Evolutionary conservation across 2,329 filamentous ascomycete species (phyloP).

Genomic region (Ophiostoma quercus): DNA sequence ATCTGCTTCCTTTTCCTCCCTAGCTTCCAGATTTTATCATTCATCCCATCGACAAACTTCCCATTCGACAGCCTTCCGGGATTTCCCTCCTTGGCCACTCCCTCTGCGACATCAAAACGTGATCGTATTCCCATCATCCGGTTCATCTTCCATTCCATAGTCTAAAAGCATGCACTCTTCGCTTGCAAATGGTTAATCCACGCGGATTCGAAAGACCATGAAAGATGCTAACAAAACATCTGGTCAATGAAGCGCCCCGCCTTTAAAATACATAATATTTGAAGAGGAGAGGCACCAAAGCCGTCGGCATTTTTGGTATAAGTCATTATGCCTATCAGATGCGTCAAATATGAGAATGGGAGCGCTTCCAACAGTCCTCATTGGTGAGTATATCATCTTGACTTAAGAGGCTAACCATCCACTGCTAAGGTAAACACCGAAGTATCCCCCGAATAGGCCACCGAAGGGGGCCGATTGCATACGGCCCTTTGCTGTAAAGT

Average conservation of each 20-base stretch:
- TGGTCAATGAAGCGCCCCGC: not conserved
- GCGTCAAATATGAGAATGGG: not conserved
- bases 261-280: not conserved
- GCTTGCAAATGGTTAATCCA: slow-evolving; percentile 3
- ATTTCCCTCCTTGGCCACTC: not conserved
- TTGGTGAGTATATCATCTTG: not conserved
- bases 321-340: not conserved
- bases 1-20: not conserved
- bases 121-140: not conserved
- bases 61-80: not conserved
- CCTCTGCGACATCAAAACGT: not conserved
- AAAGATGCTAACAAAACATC: not conserved
- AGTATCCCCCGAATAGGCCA: not conserved
- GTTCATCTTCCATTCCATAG: not conserved
- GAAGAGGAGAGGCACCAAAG: not conserved
- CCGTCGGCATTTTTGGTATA: not conserved
- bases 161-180: not conserved
- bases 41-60: not conserved
- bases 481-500: slow-evolving; percentile 3
- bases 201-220: not conserved
- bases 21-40: not conserved
- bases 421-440: not conserved
- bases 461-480: slow-evolving; percentile 1
- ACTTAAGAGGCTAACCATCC: not conserved
- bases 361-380: not conserved